phyloP scores from a whole-genome alignment of 805 yeast genomes.

The Pichia eremophila region DNA sequence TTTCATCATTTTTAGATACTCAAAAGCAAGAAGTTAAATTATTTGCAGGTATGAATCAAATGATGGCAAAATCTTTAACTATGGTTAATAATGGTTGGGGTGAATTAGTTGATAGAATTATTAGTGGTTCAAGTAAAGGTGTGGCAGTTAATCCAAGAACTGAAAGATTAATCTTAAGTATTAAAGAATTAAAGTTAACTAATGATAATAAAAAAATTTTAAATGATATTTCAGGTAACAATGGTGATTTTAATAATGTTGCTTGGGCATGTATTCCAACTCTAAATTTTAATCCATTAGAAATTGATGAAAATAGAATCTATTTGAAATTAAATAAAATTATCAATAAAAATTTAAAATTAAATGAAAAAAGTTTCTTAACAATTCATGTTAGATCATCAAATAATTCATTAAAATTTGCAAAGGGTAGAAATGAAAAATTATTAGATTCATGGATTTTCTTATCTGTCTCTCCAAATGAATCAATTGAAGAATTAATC shows the following conservation, averaged over 20 bases:
- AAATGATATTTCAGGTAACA: constrained; percentile 1
- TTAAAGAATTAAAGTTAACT: constrained; percentile 53
- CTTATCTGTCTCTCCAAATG: constrained; percentile 62
- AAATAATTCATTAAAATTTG: constrained; percentile 42
- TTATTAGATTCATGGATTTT: constrained; percentile 54
- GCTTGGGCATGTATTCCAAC: constrained; percentile 62
- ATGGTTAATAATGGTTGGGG: constrained; percentile 77
- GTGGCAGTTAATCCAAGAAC: constrained; percentile 78
- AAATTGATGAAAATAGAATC: constrained; percentile 48
- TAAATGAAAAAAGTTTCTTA: constrained; percentile 32
- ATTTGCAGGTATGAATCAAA: constrained; percentile 25
- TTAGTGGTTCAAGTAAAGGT: constrained; percentile 65
- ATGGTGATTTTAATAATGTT: constrained; percentile 4
- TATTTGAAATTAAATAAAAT: constrained; percentile 49
- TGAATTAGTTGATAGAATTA: constrained; percentile 67
- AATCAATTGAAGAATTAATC: constrained; percentile 62
- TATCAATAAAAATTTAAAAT: constrained; percentile 9
- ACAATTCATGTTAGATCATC: constrained; percentile 48
- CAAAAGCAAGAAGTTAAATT: constrained; percentile 21
- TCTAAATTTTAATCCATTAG: constrained; percentile 54
- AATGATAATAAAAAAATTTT: constrained; percentile 4
- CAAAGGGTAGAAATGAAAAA: constrained; percentile 59
- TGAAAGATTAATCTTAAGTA: constrained; percentile 55
- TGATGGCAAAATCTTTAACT: constrained; percentile 27
- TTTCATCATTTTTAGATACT: constrained; percentile 52